Percentiles rank a stretch among this genome's conserved stretches.
Conservation (phyloP, 2,329 filamentous ascomycete genomes). For the Penicillium sp. region DNA sequence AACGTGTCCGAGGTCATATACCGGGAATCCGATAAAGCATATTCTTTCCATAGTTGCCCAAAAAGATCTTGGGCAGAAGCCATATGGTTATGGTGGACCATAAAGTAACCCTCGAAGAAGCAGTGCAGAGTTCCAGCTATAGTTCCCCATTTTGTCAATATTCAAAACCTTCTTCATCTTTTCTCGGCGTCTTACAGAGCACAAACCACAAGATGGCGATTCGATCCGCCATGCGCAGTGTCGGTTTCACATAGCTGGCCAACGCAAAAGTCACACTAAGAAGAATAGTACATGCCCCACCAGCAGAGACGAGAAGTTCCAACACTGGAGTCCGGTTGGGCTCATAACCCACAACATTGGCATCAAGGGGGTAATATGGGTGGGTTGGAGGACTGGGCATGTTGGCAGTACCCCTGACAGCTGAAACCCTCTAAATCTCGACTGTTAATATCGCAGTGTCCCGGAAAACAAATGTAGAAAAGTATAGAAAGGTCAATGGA, state of each 20-base stretch:
- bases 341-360: slow-evolving; percentile 61
- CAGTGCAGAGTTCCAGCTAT: slow-evolving; percentile 61
- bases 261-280: slow-evolving; percentile 57
- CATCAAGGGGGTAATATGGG: slow-evolving; percentile 69
- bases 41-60: slow-evolving; percentile 91
- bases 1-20: slow-evolving; percentile 81
- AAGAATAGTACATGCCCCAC: slow-evolving; percentile 55
- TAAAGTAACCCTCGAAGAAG: slow-evolving; percentile 83
- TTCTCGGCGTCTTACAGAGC: slow-evolving; percentile 54
- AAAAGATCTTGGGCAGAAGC: slow-evolving; percentile 68
- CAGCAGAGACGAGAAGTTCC: slow-evolving; percentile 60
- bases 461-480: background rate
- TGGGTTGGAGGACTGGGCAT: slow-evolving; percentile 42
- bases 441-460: background rate
- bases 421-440: background rate
- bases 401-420: background rate
- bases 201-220: slow-evolving; percentile 71
- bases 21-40: slow-evolving; percentile 79
- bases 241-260: slow-evolving; percentile 54
- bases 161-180: background rate
- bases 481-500: background rate
- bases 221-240: slow-evolving; percentile 55
- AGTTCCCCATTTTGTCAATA: slow-evolving; percentile 18
- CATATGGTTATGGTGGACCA: slow-evolving; percentile 65
- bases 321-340: slow-evolving; percentile 63